phyloP scores from a whole-genome alignment of 176 grass and related monocot species.

The Elymus sibiricus region DNA sequence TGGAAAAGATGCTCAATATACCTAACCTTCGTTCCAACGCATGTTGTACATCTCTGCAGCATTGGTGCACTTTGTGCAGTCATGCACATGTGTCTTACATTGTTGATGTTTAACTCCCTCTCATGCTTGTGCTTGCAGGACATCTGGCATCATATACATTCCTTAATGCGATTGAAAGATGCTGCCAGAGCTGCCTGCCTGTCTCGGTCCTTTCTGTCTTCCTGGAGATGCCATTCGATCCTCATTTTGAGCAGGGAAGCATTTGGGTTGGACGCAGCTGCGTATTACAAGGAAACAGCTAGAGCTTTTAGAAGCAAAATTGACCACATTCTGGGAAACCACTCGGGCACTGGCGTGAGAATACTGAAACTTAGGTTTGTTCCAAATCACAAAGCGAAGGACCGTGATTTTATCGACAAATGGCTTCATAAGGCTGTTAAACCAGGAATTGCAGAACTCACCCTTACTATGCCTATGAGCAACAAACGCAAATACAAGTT shows the following conservation, averaged over 20 bases:
- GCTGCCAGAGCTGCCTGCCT: not conserved
- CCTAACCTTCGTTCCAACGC: not conserved
- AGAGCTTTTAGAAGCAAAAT: not conserved
- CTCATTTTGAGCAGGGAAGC: not conserved
- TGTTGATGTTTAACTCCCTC: not conserved
- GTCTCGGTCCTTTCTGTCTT: not conserved
- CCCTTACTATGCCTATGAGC: not conserved
- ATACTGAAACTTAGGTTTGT: not conserved
- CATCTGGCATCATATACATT: not conserved
- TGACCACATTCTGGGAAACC: not conserved
- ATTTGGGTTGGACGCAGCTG: not conserved
- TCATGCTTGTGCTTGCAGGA: conserved; percentile 5
- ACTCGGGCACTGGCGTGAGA: not conserved
- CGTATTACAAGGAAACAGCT: not conserved
- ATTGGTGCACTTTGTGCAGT: not conserved
- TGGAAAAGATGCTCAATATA: not conserved
- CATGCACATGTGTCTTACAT: not conserved
- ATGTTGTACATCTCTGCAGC: not conserved
- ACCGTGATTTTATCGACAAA: not conserved
- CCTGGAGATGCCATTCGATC: not conserved
- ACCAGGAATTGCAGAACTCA: not conserved
- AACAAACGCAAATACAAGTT: not conserved
- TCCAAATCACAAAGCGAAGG: not conserved
- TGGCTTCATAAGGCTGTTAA: not conserved
- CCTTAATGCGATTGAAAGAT: conserved; percentile 5